Evolutionary conservation across 1,284 basidiomycete species (phyloP).

Genomic region (Agaricales sp.): DNA sequence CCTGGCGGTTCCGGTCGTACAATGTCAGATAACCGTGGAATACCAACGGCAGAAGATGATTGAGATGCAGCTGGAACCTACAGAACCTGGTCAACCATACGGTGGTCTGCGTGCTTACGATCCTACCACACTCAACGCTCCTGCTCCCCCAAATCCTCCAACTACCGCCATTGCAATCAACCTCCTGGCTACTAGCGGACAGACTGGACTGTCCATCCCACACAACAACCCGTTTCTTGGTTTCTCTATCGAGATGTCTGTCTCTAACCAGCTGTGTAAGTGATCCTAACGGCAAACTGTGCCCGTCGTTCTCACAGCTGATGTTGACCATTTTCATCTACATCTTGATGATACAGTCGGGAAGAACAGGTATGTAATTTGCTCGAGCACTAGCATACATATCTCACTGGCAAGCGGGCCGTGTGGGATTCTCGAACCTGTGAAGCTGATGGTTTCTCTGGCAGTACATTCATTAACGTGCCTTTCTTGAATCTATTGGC

Average conservation of each 20-base stretch:
- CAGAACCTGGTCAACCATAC: too few relatives aligned
- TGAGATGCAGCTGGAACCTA: too few relatives aligned
- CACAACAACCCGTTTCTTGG: slow-evolving; percentile 56
- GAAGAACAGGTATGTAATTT: slow-evolving; percentile 30
- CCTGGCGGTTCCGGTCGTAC: too few relatives aligned
- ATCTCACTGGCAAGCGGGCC: slow-evolving; percentile 13
- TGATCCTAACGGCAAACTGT: slow-evolving; percentile 11
- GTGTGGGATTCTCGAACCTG: background rate
- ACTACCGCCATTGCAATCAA: background rate
- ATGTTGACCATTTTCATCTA: slow-evolving; percentile 6
- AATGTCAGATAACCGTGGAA: too few relatives aligned
- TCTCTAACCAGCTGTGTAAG: slow-evolving; percentile 53
- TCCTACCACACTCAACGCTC: background rate
- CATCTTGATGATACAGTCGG: slow-evolving; percentile 30
- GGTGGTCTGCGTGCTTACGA: background rate
- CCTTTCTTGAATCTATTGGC: slow-evolving; percentile 50
- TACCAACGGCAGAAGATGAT: too few relatives aligned
- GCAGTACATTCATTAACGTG: slow-evolving; percentile 14
- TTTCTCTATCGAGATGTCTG: slow-evolving; percentile 66
- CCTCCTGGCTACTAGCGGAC: background rate
- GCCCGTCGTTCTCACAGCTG: background rate
- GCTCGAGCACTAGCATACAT: too few relatives aligned
- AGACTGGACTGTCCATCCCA: slow-evolving; percentile 37
- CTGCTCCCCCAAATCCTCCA: slow-evolving; percentile 8
- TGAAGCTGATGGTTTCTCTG: slow-evolving; percentile 34